Evolutionary conservation across 148 eudicot genomes (phyloP), one percentile per base, ranked within the genome.

Genomic region (Heliosperma pusillum): DNA sequence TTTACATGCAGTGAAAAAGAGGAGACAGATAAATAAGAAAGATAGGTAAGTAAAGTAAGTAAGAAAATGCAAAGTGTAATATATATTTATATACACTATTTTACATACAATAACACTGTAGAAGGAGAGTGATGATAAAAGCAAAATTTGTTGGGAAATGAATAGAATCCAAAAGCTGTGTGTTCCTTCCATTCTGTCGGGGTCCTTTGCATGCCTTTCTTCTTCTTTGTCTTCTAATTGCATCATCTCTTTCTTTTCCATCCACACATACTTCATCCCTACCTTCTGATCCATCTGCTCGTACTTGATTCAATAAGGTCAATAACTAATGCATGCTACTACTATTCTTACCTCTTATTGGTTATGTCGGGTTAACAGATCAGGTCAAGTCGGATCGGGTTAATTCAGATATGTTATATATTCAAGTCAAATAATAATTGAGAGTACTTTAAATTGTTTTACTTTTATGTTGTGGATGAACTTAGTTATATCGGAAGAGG

Each of bases 141-240:
- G 78, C 65, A 79, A 60, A 77, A 79, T 79, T 78, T 88, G 87
- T 88, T 90, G 90, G 87, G 83, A 87, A 87, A 87, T 82, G 84
- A 76, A 85, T 82, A 82, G 80, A 72, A 75, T 76, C 79, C 67
- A 75, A 90, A 90, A 82, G 88, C 89, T 86, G 88, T 80, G 53
- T 65, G 36, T 64, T 81, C 77, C 81, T 78, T 87, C 89, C 92
- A 81, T 88, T 86, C 83, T 90, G 95, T 88, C 91, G 91, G 94
- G 81, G 74, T 52, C 16, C 17, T 20, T 77, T 77, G 79, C 79
- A 77, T 77, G 79, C 79, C 69, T 70, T 77, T 70, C 25, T 75
- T 73, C 69, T 73, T 84, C 68, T 40, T 53, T 73, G 69, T 69
- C 26, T 12, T 50, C 26, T 75, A 47, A 2, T 24, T 63, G 25